These are phyloP conservation scores for Fraxinus platypoda DNA, from an alignment of 305 asterid genomes.

Conservation along the genomic window DNA sequence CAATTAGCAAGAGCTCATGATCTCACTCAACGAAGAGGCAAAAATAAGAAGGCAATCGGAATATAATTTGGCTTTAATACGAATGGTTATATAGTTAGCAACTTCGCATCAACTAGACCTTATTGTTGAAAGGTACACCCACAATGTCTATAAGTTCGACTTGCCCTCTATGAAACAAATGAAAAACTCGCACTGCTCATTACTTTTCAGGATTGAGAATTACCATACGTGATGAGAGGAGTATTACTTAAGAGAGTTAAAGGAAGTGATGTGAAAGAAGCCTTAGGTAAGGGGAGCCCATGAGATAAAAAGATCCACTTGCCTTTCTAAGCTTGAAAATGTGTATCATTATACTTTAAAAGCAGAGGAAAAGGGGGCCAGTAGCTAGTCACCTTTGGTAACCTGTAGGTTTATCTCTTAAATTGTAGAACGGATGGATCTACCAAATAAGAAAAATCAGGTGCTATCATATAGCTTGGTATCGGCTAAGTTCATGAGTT, in stretches of 20 bases:
- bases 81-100: background rate
- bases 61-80: background rate
- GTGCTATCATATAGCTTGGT: background rate
- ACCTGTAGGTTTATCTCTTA: background rate
- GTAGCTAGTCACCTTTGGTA: background rate
- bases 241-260: background rate
- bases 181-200: background rate
- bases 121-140: background rate
- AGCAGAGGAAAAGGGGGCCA: background rate
- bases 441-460: background rate
- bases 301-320: background rate
- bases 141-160: background rate
- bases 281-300: background rate
- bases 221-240: background rate
- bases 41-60: background rate
- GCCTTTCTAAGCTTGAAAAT: background rate
- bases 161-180: background rate
- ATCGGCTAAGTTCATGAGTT: background rate
- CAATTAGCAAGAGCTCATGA: background rate
- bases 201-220: background rate
- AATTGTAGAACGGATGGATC: background rate
- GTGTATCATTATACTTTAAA: background rate
- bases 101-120: background rate
- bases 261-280: background rate
- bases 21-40: background rate